phyloP scores from a whole-genome alignment of 306 rosid genomes.

The Lathyrus sativus region DNA sequence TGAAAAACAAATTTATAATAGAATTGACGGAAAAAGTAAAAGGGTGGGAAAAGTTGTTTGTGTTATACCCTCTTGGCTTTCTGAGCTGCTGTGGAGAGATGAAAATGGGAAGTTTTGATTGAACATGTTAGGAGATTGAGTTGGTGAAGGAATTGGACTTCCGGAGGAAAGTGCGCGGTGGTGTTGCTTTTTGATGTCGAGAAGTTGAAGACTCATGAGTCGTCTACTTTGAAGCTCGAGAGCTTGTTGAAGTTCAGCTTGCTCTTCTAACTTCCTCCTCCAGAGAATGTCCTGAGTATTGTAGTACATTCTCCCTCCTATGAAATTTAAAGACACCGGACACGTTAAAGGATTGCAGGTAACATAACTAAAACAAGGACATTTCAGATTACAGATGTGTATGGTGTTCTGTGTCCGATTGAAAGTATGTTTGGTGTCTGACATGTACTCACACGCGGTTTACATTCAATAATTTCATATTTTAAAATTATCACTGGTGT shows the following conservation, averaged over 20 bases:
- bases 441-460: neutral
- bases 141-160: slow-evolving; percentile 80
- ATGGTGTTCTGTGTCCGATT: neutral
- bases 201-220: slow-evolving; percentile 82
- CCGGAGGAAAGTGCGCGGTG: slow-evolving; percentile 65
- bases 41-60: neutral
- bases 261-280: slow-evolving; percentile 91
- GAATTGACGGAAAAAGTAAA: neutral
- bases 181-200: slow-evolving; percentile 81
- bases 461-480: neutral
- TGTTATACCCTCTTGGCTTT: slow-evolving; percentile 56
- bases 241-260: slow-evolving; percentile 84
- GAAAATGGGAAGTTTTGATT: slow-evolving; percentile 53
- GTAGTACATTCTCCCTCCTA: slow-evolving; percentile 87
- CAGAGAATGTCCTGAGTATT: slow-evolving; percentile 74
- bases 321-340: neutral
- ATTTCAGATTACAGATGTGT: neutral
- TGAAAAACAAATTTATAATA: slow-evolving; percentile 30
- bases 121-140: slow-evolving; percentile 64
- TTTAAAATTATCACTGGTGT: neutral
- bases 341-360: neutral
- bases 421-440: neutral
- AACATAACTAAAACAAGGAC: neutral
- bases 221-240: slow-evolving; percentile 83
- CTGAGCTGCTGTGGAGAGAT: slow-evolving; percentile 54